phyloP scores from a whole-genome alignment of 495 filamentous ascomycete species.

The Copromyces sp. region DNA sequence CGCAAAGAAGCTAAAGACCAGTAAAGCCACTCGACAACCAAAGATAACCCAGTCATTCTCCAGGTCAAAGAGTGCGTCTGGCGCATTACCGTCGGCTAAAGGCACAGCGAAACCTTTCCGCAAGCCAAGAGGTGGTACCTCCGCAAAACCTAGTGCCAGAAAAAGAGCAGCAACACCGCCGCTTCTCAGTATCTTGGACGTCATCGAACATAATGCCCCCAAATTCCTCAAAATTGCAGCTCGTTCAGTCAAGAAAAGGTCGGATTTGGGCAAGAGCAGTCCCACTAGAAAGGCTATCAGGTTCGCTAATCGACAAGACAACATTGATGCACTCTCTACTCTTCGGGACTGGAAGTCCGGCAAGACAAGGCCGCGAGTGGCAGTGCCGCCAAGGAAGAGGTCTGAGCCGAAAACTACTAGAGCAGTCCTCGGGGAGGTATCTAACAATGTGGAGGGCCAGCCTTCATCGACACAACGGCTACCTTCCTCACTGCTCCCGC shows the following conservation, averaged over 20 bases:
- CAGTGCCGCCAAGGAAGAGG: constrained; percentile 14
- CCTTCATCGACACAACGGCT: not conserved
- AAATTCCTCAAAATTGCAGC: constrained; percentile 71
- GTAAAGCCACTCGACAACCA: constrained; percentile 27
- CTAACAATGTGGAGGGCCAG: constrained; percentile 17
- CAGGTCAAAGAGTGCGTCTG: constrained; percentile 16
- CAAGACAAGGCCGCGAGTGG: constrained; percentile 42
- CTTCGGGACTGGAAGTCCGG: constrained; percentile 71
- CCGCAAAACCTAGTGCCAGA: not conserved
- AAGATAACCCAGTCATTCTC: constrained; percentile 35
- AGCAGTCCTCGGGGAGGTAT: constrained; percentile 22
- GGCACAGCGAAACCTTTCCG: not conserved
- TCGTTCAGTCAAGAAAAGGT: constrained; percentile 51
- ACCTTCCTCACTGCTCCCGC: constrained; percentile 10
- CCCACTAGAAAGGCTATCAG: constrained; percentile 66
- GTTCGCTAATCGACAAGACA: constrained; percentile 62
- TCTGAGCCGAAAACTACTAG: constrained; percentile 5
- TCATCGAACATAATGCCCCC: constrained; percentile 48
- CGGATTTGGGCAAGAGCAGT: constrained; percentile 58
- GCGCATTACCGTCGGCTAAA: not conserved
- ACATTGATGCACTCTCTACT: constrained; percentile 57
- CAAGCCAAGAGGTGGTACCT: not conserved
- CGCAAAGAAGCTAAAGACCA: constrained; percentile 20
- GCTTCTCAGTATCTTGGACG: constrained; percentile 64
- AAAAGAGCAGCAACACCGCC: constrained; percentile 31